Evolutionary conservation across 495 filamentous ascomycete genomes (phyloP).

Genomic region (Penicillium roqueforti): DNA sequence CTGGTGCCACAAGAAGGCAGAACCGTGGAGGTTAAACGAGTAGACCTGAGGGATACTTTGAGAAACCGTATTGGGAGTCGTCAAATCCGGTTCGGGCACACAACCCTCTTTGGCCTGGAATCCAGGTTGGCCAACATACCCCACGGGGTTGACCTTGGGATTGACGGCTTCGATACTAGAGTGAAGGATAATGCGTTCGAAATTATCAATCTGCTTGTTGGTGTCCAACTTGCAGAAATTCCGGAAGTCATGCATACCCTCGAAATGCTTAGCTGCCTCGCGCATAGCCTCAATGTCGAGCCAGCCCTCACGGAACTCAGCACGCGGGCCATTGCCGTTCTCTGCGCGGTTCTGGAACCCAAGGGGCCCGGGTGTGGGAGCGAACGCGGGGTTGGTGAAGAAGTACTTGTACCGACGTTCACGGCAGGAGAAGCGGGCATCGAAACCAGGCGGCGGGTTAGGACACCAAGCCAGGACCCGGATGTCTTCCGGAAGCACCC

Average conservation of each 20-base stretch:
- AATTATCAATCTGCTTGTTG: conserved; percentile 79
- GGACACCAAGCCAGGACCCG: conserved; percentile 91
- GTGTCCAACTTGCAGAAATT: conserved; percentile 94
- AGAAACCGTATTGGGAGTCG: conserved; percentile 13
- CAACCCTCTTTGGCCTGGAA: conserved; percentile 28
- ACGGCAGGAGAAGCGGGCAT: conserved; percentile 87
- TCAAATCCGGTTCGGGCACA: conserved; percentile 15
- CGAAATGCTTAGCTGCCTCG: conserved; percentile 68
- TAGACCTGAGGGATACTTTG: conserved; percentile 61
- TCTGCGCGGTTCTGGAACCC: conserved; percentile 29
- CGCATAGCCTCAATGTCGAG: conserved; percentile 86
- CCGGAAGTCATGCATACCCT: conserved; percentile 87
- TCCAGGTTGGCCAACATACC: conserved; percentile 30
- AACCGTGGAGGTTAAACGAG: conserved; percentile 78
- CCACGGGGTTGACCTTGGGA: conserved; percentile 41
- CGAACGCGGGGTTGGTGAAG: conserved; percentile 89
- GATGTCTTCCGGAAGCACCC: conserved; percentile 84
- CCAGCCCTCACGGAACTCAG: conserved; percentile 49
- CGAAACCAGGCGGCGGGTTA: conserved; percentile 69
- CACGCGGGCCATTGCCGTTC: conserved; percentile 19
- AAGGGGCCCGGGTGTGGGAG: conserved; percentile 48
- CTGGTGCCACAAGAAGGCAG: conserved; percentile 98
- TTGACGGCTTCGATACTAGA: conserved; percentile 68
- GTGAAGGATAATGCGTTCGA: conserved; percentile 68
- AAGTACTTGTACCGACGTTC: conserved; percentile 91